Evolutionary conservation across 495 filamentous ascomycete genomes (phyloP), one percentile per base, ranked within the genome.

Genomic region (Friedmanniomyces simplex): DNA sequence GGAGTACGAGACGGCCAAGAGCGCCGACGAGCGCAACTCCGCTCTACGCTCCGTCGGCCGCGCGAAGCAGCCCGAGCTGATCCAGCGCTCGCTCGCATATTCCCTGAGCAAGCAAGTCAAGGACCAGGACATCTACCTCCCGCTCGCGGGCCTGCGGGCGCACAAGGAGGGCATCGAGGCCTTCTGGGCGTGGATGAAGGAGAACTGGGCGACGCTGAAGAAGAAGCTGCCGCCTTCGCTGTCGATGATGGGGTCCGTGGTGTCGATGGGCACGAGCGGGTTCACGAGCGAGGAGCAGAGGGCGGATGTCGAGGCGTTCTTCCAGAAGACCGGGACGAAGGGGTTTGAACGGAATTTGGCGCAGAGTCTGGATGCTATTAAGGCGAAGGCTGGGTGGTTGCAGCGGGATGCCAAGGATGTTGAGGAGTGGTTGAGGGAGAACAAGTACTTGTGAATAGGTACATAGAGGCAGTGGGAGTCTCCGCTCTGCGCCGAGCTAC

Each of bases 41-140:
- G 90, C 91, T 0, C 80, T 98, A 34, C 87, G 93, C 61, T 82
- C 81, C 58, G 78, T 98, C 10, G 91, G 93, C 48, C 81, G 89
- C 51, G 82, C 88, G 30, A 84, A 86, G 61, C 75, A 84, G 45
- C 82, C 87, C 14, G 79, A 82, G 50, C 82, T 96, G 47, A 91
- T 96, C 71, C 70, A 89, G 69, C 81, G 82, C 54, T 91, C 90
- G 1, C 79, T 98, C 18, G 76, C 71, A 10, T 74, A 95, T 34
- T 81, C 90, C 43, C 77, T 87, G 57, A 81, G 83, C 70, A 79
- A 83, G 41, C 86, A 95, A 59, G 89, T 98, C 70, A 94, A 95
- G 76, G 89, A 84, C 62, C 93, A 98, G 73, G 93, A 98, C 42
- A 84, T 98, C 62, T 97, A 96, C 75, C 83, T 96, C 67, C 93